Base-by-base conservation (phyloP, 768 basidiomycete species). In the Daedaleopsis sinensis region DNA sequence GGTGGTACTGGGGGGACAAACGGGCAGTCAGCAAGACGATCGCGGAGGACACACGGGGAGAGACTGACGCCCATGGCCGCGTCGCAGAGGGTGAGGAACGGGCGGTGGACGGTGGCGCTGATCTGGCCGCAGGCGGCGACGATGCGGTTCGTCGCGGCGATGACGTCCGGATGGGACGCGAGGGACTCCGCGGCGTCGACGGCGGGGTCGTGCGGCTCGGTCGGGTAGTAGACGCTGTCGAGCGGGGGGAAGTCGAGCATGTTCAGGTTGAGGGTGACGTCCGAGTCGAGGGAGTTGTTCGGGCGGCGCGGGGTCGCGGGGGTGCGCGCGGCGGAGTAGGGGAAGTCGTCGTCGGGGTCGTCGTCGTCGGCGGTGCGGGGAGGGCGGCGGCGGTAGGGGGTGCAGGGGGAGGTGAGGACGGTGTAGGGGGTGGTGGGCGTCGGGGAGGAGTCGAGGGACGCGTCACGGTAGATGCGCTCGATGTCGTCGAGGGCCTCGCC, bases 51-150 rank as follows among this genome's bases (percentile, higher is more conserved):
- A 23, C 13, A 19, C 6, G 12, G 51, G 53, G 23, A 36, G 51
- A 18, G 12, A 77, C 87, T 62, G 67, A 91, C 90, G 43, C 80
- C 83, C 86, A 90, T 88, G 16, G 79, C 73, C 2, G 88, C 88
- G 70, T 91, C 90, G 67, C 88, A 90, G 9, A 92, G 74, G n/a
- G 83, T 82, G 35, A 89, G 74, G 71, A 91, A 90, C 32, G 90
- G 89, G 5, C 76, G 75, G 67, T 90, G 88, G 19, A 90, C 85
- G 21, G 82, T 85, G 6, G 80, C 83, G 11, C 82, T 76, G 59
- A 92, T 74, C 68, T 91, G 90, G 3, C 85, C 87, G 24, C 86
- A 83, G 1, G 90, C 89, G 36, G 89, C 84, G 37, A 90, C 81
- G 48, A 91, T 87, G 62, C 78, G 80, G 58, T 82, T 83, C 39